Base-by-base conservation (phyloP, 495 filamentous ascomycete genomes). In the Annulohypoxylon nitens region DNA sequence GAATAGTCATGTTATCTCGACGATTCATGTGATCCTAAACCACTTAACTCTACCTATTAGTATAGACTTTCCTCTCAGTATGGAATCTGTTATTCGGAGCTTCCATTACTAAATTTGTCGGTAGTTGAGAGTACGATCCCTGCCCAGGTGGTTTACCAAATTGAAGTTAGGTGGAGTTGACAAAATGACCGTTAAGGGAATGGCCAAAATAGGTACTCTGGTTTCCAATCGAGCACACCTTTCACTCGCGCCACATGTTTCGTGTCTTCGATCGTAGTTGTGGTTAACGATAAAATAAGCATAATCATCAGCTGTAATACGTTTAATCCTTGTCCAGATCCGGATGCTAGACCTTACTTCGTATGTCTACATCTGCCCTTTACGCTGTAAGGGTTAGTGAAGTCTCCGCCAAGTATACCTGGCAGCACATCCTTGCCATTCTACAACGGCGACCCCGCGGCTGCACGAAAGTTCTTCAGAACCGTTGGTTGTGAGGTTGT, bases 241-340 rank as follows among this genome's bases (percentile, higher is more conserved):
- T 57, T 57, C 33, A 12, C 30, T 57, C n/a, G 33, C 16, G 53
- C 53, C 53, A 37, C n/a, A 37, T 36, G 53, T 57, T 57, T 20
- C 53, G 33, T 57, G n/a, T 14, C 14, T 57, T 57, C 33, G 33
- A 57, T 37, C 33, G 36, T 57, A 9, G n/a, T 20, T 20, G 36
- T 57, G 2, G n/a, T 20, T 20, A 57, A 57, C 33, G 30, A 57
- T 33, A 57, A 37, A 57, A 57, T 20, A 57, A 57, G 53, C 26
- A 57, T 37, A 37, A 33, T 18, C 14, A 20, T 34, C 53, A 57
- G 30, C 50, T 57, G 30, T 26, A 34, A 26, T 55, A 55, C 23
- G 51, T 26, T 55, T 55, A 34, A 57, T 57, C 30, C 53, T 18
- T 57, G 30, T 14, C 33, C 53, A 18, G 53, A 57, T 57, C 53